Evolutionary conservation across 306 rosid species (phyloP), one percentile per base, ranked within the genome.

Genomic region (Morella rubra): DNA sequence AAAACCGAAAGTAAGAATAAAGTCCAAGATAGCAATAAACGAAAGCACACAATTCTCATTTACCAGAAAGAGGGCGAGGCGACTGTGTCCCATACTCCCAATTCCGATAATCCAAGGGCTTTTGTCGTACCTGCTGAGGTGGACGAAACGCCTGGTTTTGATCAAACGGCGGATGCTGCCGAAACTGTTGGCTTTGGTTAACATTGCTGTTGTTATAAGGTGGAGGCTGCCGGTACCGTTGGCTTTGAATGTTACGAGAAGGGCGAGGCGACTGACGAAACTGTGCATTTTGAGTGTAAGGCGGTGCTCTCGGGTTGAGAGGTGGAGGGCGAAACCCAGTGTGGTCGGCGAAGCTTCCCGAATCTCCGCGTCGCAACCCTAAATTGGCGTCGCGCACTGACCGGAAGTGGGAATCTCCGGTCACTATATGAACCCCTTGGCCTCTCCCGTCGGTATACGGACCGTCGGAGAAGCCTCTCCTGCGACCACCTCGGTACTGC

Each of bases 11-110:
- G n/a, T 69, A 66, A 20, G 68, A 41, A n/a, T n/a, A n/a, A n/a
- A n/a, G 20, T 8, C 59, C 18, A 11, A 46, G 19, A 40, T 44
- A 1, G 56, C 61, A 42, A 69, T 3, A 46, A 69, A 9, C 37
- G 56, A 69, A 51, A 51, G 37, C 52, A 0, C 15, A 13, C 49
- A 37, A 37, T 7, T 47, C n/a, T 64, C 22, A 78, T 77, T 78
- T 84, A 95, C 98, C 93, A 53, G 76, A 75, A 78, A 77, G 27
- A 81, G 80, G 76, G 7, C 87, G 89, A 44, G 85, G 91, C 1
- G 82, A 77, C 27, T 77, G 50, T 49, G 83, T 78, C 4, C 93
- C 88, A 78, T 60, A 69, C 80, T 95, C 99, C 99, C 99, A 95
- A 14, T 61, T 81, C 76, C 97, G 86, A 83, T 74, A 79, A 78